Conservation (phyloP, 345 rosid species). For the Populus simonii region DNA sequence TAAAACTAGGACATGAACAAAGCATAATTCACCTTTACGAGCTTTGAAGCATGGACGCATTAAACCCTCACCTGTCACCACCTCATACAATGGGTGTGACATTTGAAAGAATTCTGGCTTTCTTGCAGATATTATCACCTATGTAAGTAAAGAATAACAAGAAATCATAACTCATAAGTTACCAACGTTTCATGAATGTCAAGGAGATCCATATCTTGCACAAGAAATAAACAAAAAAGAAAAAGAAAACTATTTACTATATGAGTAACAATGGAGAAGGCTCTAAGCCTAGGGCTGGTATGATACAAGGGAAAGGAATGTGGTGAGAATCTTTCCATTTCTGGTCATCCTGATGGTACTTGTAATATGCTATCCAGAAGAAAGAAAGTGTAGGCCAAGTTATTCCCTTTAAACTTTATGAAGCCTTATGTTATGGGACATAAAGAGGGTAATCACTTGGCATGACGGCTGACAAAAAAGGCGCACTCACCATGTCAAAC, state of each 20-base stretch:
- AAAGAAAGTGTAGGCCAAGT: background rate
- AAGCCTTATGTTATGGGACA: background rate
- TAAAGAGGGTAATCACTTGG: background rate
- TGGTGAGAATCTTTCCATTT: background rate
- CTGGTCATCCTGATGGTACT: background rate
- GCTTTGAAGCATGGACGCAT: conserved; percentile 99
- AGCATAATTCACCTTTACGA: conserved; percentile 50
- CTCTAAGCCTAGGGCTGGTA: background rate
- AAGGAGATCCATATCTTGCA: background rate
- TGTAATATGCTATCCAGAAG: background rate
- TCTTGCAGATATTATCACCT: conserved; percentile 96
- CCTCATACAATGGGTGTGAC: conserved; percentile 93
- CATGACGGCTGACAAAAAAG: conserved; percentile 1
- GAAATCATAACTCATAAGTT: background rate
- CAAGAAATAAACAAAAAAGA: background rate
- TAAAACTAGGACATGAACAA: conserved; percentile 13
- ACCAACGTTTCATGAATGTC: background rate
- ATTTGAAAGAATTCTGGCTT: conserved; percentile 98
- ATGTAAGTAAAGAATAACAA: conserved; percentile 14
- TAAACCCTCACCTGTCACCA: conserved; percentile 90
- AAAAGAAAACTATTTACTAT: background rate
- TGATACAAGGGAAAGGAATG: background rate
- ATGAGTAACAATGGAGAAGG: background rate
- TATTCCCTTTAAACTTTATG: background rate
- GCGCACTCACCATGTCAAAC: conserved; percentile 65